phyloP scores from a whole-genome alignment of 73 alveolate species.

The Paraurostyla sp. region DNA sequence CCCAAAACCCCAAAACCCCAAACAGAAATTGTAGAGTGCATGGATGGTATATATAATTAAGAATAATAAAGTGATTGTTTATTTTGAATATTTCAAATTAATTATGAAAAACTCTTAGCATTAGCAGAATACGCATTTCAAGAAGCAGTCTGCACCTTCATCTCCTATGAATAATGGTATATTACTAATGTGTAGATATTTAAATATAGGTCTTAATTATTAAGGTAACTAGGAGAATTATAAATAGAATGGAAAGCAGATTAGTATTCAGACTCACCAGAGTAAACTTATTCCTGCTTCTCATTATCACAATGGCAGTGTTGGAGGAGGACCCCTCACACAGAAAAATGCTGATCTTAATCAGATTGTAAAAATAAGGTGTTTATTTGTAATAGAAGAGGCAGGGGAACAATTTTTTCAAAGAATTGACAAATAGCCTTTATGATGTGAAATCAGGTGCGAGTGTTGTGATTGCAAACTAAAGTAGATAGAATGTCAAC shows the following conservation, averaged over 20 bases:
- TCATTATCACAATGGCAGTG: no score
- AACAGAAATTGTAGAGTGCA: no score
- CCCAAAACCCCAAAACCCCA: no score
- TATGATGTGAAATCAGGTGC: slow-evolving; percentile 26
- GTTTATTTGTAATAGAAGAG: neutral
- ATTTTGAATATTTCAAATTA: neutral
- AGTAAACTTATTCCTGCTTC: no score
- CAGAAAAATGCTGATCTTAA: no score
- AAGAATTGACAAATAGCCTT: slow-evolving; percentile 53
- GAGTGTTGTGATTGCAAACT: neutral
- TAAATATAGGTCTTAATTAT: neutral
- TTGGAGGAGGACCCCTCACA: no score
- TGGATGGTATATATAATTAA: neutral
- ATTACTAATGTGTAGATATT: neutral
- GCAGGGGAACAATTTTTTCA: slow-evolving; percentile 24
- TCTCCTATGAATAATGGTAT: neutral
- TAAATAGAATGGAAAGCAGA: no score
- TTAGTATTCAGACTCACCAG: no score
- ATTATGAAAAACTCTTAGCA: slow-evolving; percentile 11
- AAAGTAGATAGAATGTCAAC: slow-evolving; percentile 11
- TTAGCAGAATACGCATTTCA: slow-evolving; percentile 13
- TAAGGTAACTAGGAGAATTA: no score
- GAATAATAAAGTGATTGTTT: neutral
- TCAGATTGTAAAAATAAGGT: neutral
- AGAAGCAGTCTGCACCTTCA: slow-evolving; percentile 24